Conservation (phyloP, 148 eudicot species). For the Bassia scoparia region DNA sequence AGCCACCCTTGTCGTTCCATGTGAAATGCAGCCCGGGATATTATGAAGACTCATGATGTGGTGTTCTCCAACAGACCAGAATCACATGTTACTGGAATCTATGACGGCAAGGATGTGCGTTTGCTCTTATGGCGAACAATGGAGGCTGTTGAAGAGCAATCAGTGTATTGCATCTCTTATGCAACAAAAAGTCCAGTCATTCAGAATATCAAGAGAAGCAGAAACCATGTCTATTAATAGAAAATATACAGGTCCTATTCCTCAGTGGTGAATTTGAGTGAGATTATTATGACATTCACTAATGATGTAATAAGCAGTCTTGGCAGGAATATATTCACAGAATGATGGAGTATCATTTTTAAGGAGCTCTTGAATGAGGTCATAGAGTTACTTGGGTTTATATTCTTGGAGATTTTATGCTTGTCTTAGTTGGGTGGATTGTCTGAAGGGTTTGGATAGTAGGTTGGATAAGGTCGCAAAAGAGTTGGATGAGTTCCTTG, state of each 20-base stretch:
- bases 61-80: conserved; percentile 30
- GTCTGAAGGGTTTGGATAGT: conserved; percentile 27
- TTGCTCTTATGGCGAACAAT: conserved; percentile 37
- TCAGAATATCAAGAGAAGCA: conserved; percentile 23
- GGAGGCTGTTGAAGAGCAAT: conserved; percentile 39
- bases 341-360: conserved; percentile 24
- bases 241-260: conserved; percentile 3
- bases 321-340: conserved; percentile 1
- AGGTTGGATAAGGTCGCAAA: conserved; percentile 32
- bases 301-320: conserved; percentile 12
- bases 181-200: conserved; percentile 27
- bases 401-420: conserved; percentile 40
- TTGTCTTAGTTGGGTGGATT: conserved; percentile 46
- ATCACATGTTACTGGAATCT: background rate
- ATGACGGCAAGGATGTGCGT: conserved; percentile 25
- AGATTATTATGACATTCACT: background rate
- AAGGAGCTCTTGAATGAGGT: conserved; percentile 19
- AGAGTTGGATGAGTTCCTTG: conserved; percentile 39
- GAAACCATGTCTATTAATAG: conserved; percentile 20
- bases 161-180: conserved; percentile 33
- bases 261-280: too few species aligned
- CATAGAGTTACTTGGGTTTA: conserved; percentile 23
- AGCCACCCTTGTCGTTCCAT: conserved; percentile 36
- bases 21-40: conserved; percentile 29
- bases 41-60: conserved; percentile 41